Evolutionary conservation across 78 protist species (phyloP).

Genomic region (Isochrysis galbana): DNA sequence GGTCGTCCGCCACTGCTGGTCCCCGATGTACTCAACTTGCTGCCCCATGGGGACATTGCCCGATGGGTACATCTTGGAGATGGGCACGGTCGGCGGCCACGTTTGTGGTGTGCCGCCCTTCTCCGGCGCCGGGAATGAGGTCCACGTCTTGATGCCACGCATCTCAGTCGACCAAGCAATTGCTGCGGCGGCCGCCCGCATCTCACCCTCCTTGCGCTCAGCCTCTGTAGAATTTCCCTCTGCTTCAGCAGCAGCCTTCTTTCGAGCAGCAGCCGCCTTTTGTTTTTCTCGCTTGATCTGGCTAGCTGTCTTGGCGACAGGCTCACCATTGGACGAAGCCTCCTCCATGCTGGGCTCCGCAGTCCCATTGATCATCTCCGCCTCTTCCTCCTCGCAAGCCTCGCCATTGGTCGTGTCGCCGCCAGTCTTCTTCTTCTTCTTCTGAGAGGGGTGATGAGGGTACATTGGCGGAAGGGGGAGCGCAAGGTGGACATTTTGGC

Average conservation of each 20-base stretch:
- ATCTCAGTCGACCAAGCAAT: neutral
- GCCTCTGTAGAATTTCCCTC: neutral
- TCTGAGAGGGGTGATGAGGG: too few species aligned
- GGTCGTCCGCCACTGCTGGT: constrained; percentile 73
- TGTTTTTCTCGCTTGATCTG: neutral
- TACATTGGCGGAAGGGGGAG: too few species aligned
- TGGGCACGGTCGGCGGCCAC: constrained; percentile 72
- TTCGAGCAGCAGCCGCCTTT: neutral
- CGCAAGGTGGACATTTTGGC: too few species aligned
- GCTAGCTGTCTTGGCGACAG: neutral
- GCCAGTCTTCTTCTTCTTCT: too few species aligned
- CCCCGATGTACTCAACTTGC: constrained; percentile 43
- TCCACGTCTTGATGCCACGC: neutral
- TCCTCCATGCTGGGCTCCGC: too few species aligned
- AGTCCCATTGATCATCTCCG: too few species aligned
- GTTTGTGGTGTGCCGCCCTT: constrained; percentile 41
- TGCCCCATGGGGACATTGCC: constrained; percentile 61
- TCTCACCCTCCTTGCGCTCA: neutral
- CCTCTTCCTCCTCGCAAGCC: too few species aligned
- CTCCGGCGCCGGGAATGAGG: constrained; percentile 22
- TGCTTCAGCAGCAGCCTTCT: neutral
- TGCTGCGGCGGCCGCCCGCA: neutral
- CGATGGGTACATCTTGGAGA: constrained; percentile 50
- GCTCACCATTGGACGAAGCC: too few species aligned
- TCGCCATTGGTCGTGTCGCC: too few species aligned